These are phyloP conservation scores for Aspergillus uvarum DNA, from an alignment of 2,329 filamentous ascomycete genomes.

Conservation along the genomic window DNA sequence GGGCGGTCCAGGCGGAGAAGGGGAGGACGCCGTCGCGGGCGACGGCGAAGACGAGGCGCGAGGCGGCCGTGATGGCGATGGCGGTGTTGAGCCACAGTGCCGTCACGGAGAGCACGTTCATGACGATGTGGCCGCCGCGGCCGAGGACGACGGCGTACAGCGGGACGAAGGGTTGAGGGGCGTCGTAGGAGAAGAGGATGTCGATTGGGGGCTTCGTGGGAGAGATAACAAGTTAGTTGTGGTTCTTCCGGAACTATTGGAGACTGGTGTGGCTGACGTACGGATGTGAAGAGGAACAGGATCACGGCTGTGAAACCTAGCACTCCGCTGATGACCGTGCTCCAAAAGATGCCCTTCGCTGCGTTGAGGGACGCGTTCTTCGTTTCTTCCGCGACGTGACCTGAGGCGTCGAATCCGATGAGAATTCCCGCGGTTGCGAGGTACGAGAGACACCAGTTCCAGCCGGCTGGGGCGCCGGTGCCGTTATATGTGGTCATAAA, in stretches of 20 bases:
- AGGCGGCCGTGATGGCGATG: neutral
- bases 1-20: slow-evolving; percentile 58
- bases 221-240: neutral
- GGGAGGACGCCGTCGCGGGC: slow-evolving; percentile 32
- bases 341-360: slow-evolving; percentile 61
- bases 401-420: slow-evolving; percentile 62
- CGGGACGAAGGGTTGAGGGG: neutral
- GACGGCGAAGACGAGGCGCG: slow-evolving; percentile 1
- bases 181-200: neutral
- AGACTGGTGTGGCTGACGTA: slow-evolving; percentile 18
- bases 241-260: neutral
- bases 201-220: neutral
- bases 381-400: slow-evolving; percentile 62
- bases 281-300: slow-evolving; percentile 59
- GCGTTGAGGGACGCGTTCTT: slow-evolving; percentile 54
- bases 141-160: neutral
- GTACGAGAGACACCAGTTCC: slow-evolving; percentile 65
- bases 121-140: neutral
- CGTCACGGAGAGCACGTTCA: neutral
- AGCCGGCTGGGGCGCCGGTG: slow-evolving; percentile 55
- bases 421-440: slow-evolving; percentile 61
- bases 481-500: slow-evolving; percentile 63
- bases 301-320: slow-evolving; percentile 58
- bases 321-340: slow-evolving; percentile 57
- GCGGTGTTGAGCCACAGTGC: slow-evolving; percentile 1